Evolutionary conservation across 257 asterid species (phyloP), one percentile per base, ranked within the genome.

Genomic region (Coffea canephora): DNA sequence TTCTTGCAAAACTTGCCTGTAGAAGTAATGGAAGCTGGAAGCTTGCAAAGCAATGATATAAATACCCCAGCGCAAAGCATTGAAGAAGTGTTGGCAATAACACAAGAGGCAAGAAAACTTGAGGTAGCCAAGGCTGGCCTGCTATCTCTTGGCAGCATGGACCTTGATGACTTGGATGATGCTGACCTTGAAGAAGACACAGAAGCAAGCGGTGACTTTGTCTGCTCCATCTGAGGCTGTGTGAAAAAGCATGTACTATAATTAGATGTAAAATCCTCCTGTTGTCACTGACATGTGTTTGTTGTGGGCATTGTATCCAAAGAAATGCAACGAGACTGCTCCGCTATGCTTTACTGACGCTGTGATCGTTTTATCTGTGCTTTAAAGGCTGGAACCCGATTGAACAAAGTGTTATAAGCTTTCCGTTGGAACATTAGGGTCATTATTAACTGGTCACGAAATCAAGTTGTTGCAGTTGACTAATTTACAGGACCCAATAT

Each of bases 1-100:
- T 87, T 71, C 80, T 74, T 84, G 79, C 80, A 59, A 50, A 87
- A 84, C 84, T 80, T 87, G 84, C 90, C 90, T 0, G 34, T 82
- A 7, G 90, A 87, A 74, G 81, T 87, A 50, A 82, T 76, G 82
- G 87, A 86, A 67, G 85, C 82, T 43, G 88, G 87, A 77, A 86
- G 89, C 80, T 79, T 71, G 57, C 78, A 86, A 12, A 69, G 54
- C 34, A 74, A n/a, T 10, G 90, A 82, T 68, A 85, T 80, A 69
- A 84, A 84, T n/a, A 72, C 80, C 80, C 87, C 90, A 25, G 69
- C 87, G 23, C 88, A 87, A 62, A 80, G 84, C 85, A 77, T 82
- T 62, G 90, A 87, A 79, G 87, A 87, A 71, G 88, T 81, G 45
- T 54, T 69, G 81, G 75, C 85, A 4, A 82, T 87, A 61, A 68